These are phyloP conservation scores for Achaetomiella virescens DNA, from an alignment of 495 filamentous ascomycete genomes.

Conservation along the genomic window DNA sequence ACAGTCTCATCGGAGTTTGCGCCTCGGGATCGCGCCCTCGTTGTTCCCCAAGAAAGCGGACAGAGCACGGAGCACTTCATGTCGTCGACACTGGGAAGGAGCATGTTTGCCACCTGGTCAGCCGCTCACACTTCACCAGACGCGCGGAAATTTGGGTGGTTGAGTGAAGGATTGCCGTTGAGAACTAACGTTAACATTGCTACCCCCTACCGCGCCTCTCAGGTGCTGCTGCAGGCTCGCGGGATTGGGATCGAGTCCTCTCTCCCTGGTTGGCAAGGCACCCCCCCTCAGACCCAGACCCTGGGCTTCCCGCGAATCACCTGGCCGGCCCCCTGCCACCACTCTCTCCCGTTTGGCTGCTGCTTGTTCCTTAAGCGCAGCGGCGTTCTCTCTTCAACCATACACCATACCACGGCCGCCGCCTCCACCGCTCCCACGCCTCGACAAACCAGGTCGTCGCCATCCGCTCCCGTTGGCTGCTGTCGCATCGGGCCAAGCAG, in stretches of 20 bases:
- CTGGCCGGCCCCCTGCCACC: neutral
- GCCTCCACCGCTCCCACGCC: constrained; percentile 11
- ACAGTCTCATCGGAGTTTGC: neutral
- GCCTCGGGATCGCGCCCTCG: neutral
- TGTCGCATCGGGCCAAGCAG: constrained; percentile 11
- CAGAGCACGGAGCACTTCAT: neutral
- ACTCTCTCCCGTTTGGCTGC: constrained; percentile 17
- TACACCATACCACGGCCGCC: constrained; percentile 12
- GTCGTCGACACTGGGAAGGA: too few relatives aligned
- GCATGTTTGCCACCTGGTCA: too few relatives aligned
- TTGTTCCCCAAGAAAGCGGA: neutral
- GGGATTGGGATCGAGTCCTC: neutral
- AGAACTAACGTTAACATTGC: neutral
- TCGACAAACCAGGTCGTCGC: constrained; percentile 23
- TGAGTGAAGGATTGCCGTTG: too few relatives aligned
- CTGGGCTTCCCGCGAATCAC: constrained; percentile 15
- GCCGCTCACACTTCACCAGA: too few relatives aligned
- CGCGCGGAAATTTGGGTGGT: too few relatives aligned
- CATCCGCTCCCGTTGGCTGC: constrained; percentile 12
- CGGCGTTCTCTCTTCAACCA: constrained; percentile 11
- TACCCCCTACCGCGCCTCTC: constrained; percentile 1
- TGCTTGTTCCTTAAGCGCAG: constrained; percentile 22
- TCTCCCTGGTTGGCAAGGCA: constrained; percentile 13
- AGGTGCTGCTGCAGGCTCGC: constrained; percentile 5
- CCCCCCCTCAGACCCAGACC: neutral